Percentiles rank a stretch among this genome's conserved stretches.
These are phyloP conservation scores for Fusarium devonianum DNA, from an alignment of 2,329 filamentous ascomycete species.

Conservation along the genomic window DNA sequence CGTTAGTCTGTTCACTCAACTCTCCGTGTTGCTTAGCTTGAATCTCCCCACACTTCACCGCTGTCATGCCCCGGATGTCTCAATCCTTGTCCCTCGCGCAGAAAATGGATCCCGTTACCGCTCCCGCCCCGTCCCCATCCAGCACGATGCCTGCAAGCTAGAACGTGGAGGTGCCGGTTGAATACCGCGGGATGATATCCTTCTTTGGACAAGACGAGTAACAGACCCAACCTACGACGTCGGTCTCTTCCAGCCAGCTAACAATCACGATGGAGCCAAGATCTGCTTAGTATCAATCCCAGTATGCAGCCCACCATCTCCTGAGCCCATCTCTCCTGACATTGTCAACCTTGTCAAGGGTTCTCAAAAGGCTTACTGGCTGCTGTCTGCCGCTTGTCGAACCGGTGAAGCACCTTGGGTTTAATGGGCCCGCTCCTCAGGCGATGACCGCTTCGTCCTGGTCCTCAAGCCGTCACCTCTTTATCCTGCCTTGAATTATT, in stretches of 20 bases:
- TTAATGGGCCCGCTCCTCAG: slow-evolving; percentile 12
- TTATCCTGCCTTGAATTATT: slow-evolving; percentile 7
- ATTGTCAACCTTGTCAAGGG: background rate
- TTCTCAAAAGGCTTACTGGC: slow-evolving; percentile 1
- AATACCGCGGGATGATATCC: slow-evolving; percentile 23
- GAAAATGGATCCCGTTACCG: background rate
- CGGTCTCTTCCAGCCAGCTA: slow-evolving; percentile 12
- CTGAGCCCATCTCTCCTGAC: slow-evolving; percentile 21
- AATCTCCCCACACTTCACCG: slow-evolving; percentile 39
- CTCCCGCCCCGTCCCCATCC: background rate
- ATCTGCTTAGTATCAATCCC: background rate
- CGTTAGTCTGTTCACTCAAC: background rate
- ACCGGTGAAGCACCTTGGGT: slow-evolving; percentile 22
- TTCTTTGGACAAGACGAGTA: slow-evolving; percentile 5
- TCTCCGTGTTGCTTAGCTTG: slow-evolving; percentile 8
- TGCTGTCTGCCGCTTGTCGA: slow-evolving; percentile 16
- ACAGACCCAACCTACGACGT: slow-evolving; percentile 23
- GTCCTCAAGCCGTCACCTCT: slow-evolving; percentile 2
- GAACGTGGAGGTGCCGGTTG: slow-evolving; percentile 5
- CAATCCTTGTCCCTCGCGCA: slow-evolving; percentile 23
- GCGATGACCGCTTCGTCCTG: slow-evolving; percentile 22
- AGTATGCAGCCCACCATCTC: slow-evolving; percentile 8
- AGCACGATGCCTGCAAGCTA: slow-evolving; percentile 11
- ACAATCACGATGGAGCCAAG: slow-evolving; percentile 19
- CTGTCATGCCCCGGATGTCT: slow-evolving; percentile 28